Conservation (phyloP, 2,329 filamentous ascomycete genomes). For the Chaetomium sp. region DNA sequence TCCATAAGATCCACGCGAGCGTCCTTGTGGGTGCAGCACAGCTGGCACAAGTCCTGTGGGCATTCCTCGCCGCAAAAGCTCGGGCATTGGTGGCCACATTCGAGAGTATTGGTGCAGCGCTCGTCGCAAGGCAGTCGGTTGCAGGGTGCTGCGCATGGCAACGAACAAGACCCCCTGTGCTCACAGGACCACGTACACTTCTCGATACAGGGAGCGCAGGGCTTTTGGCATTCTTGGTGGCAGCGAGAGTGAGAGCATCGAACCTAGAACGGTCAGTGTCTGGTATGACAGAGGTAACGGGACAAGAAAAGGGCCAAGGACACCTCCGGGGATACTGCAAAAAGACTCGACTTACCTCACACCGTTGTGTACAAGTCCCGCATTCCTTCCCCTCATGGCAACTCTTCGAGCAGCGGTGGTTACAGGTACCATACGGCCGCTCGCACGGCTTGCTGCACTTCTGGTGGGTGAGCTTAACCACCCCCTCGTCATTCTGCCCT, state of each 20-base stretch:
- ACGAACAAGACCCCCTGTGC: slow-evolving; percentile 42
- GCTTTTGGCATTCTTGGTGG: slow-evolving; percentile 23
- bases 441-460: slow-evolving; percentile 53
- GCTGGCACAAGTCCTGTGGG: slow-evolving; percentile 59
- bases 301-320: not conserved
- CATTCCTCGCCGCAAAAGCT: slow-evolving; percentile 67
- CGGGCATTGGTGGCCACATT: slow-evolving; percentile 65
- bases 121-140: slow-evolving; percentile 65
- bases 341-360: slow-evolving; percentile 55
- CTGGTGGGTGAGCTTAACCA: slow-evolving; percentile 47
- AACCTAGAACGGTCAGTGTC: slow-evolving; percentile 15
- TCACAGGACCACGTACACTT: slow-evolving; percentile 29
- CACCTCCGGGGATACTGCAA: no score
- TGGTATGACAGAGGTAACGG: slow-evolving; percentile 10
- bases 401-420: slow-evolving; percentile 52
- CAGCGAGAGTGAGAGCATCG: slow-evolving; percentile 28
- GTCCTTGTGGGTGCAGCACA: slow-evolving; percentile 49
- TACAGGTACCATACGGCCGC: slow-evolving; percentile 55
- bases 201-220: slow-evolving; percentile 33
- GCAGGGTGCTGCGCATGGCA: slow-evolving; percentile 69
- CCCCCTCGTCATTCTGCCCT: slow-evolving; percentile 38
- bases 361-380: slow-evolving; percentile 50
- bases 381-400: slow-evolving; percentile 58
- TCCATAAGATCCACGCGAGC: slow-evolving; percentile 59
- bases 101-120: slow-evolving; percentile 56